Conservation (phyloP, 352 stramenopile genomes). For the Pythium phragmitis region DNA sequence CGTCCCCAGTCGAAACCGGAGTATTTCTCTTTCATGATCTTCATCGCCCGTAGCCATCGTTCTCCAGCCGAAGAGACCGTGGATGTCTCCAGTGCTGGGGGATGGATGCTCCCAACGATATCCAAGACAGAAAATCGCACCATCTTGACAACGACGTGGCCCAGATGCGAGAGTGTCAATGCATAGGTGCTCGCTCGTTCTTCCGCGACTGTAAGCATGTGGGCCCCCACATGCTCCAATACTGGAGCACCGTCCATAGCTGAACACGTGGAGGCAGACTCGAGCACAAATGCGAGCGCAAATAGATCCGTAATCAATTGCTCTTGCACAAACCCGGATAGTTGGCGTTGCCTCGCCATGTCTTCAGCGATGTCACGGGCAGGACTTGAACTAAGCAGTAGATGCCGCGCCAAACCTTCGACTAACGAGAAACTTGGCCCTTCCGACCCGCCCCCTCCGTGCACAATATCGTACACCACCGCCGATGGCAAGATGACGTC, state of each 20-base stretch:
- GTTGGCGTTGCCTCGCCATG: neutral
- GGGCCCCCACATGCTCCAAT: slow-evolving; percentile 31
- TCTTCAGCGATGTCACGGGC: neutral
- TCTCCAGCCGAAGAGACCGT: slow-evolving; percentile 4
- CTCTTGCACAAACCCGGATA: slow-evolving; percentile 33
- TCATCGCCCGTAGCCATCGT: slow-evolving; percentile 45
- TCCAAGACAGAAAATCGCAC: slow-evolving; percentile 59
- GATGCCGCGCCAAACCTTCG: slow-evolving; percentile 8
- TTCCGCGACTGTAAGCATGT: slow-evolving; percentile 52
- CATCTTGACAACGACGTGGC: slow-evolving; percentile 69
- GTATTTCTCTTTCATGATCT: slow-evolving; percentile 67
- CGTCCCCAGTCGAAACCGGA: slow-evolving; percentile 58
- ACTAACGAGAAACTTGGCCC: slow-evolving; percentile 19
- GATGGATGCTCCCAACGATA: slow-evolving; percentile 31
- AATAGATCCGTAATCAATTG: slow-evolving; percentile 74
- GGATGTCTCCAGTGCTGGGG: neutral
- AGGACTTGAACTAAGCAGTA: slow-evolving; percentile 3
- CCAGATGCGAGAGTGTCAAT: slow-evolving; percentile 54
- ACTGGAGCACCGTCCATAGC: neutral
- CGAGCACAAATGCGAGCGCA: slow-evolving; percentile 62
- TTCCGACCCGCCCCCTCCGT: neutral
- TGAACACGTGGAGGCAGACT: slow-evolving; percentile 12
- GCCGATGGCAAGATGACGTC: slow-evolving; percentile 26
- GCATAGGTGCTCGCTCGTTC: slow-evolving; percentile 37
- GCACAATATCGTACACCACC: slow-evolving; percentile 25